Evolutionary conservation across 768 basidiomycete species (phyloP), one percentile per base, ranked within the genome.

Genomic region (Cystoderma amianthinum): DNA sequence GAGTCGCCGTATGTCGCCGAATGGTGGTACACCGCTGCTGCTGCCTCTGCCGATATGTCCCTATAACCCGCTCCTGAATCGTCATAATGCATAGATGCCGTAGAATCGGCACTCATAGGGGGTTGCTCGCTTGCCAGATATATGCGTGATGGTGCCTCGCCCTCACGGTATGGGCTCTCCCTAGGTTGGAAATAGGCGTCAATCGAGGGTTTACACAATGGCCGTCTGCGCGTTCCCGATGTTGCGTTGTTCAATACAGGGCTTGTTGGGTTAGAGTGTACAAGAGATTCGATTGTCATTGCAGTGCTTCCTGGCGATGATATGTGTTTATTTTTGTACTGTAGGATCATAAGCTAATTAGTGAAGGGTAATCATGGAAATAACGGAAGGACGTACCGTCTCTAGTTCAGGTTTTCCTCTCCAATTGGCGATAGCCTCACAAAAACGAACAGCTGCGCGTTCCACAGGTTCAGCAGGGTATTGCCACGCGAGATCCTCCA

Each of bases 381-480:
- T n/a, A n/a, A n/a, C n/a, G n/a, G n/a, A 44, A 32, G 42, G 32
- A 53, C 72, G 53, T 45, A 86, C 85, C 2, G 80, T 83, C 61
- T 87, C 84, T 5, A 92, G 71, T 50, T 91, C 89, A 25, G 88
- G 88, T 53, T 83, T 85, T 2, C 88, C 88, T 49, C 87, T 66
- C 89, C 88, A 92, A 39, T 74, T 75, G 1, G 84, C 78, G 33
- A 91, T 71, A 24, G 85, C 85, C 54, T 92, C 88, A 52, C 82
- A 88, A 53, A 86, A 92, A 38, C 85, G 67, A 4, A 88, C 68
- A 0, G 84, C 78, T 20, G 83, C 80, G 15, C 86, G 72, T 53
- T 92, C 88, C 12, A 90, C 75, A 16, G 85, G 82, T 51, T 91
- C 86, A 1, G 83, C 80, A 21, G 89, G 86, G 55, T 81, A 91